phyloP scores from a whole-genome alignment of 257 asterid species.

The Solanum habrochaites region DNA sequence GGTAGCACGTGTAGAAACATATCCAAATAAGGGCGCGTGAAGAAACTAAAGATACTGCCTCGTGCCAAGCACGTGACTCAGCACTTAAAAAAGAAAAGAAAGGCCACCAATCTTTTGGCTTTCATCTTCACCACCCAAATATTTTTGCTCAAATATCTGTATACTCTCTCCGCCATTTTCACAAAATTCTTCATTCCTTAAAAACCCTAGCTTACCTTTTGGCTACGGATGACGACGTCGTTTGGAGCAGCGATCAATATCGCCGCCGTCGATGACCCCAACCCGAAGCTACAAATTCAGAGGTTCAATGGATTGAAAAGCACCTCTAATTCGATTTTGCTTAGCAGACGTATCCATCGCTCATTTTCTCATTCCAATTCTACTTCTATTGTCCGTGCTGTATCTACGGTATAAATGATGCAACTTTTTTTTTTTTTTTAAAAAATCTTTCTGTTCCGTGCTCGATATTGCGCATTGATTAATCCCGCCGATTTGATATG shows the following conservation, averaged over 20 bases:
- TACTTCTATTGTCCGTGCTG: constrained; percentile 48
- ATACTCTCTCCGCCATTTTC: background rate
- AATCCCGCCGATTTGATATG: background rate
- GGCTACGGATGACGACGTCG: constrained; percentile 24
- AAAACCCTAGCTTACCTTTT: background rate
- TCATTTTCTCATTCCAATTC: constrained; percentile 11
- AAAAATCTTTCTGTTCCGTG: background rate
- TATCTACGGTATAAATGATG: constrained; percentile 44
- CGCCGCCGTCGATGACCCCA: background rate
- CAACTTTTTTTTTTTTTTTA: background rate
- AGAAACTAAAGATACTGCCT: background rate
- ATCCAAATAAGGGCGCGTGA: background rate
- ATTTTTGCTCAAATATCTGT: background rate
- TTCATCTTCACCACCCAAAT: background rate
- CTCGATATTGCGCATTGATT: background rate
- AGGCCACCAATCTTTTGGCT: background rate
- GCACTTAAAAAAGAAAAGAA: background rate
- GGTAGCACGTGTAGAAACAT: background rate
- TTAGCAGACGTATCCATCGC: constrained; percentile 16
- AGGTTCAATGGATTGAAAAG: constrained; percentile 19
- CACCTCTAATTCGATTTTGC: constrained; percentile 19
- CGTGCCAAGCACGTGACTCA: constrained; percentile 8
- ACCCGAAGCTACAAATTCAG: constrained; percentile 8
- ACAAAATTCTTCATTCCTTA: background rate
- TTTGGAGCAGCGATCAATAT: constrained; percentile 15